Evolutionary conservation across 768 basidiomycete species (phyloP), one percentile per base, ranked within the genome.

Genomic region (Mycena belliarum): DNA sequence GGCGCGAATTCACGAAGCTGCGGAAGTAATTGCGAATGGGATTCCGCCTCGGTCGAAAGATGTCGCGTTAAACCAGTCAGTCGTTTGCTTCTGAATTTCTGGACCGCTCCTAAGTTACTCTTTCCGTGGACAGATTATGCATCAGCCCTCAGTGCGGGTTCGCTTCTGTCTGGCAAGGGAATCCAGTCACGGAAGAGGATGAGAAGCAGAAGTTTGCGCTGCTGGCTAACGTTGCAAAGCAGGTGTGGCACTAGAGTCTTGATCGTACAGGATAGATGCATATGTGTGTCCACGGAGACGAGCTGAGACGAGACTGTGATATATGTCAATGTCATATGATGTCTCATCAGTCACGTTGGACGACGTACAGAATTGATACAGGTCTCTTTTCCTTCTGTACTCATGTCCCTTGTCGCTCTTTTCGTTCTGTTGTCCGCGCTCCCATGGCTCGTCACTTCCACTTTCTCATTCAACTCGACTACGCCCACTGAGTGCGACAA

Each of bases 111-210:
- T 49, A 55, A 52, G n/a, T n/a, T n/a, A n/a, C 55, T 46, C 24
- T 57, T 42, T 44, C 50, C 24, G 42, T 50, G 49, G 40, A 25
- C 60, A 82, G 82, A 63, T 68, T 87, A 11, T 79, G 78, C 60
- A 79, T 86, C 55, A 63, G 82, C 52, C 77, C 83, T n/a, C 85
- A 86, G 64, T 87, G 85, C 61, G 85, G 85, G 6, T 86, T 85
- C 64, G 83, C 84, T 10, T 79, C 78, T 0, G 79, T 81, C 21
- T 81, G 81, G 73, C 78, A 85, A 63, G 83, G 83, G 0, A 85
- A 85, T 67, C 77, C 79, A 6, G 62, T 86, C 26, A 79, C 76
- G 18, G 79, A 81, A 24, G 64, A 84, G 76, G 83, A 84, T 54
- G 72, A 83, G 68, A 72, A 69, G 58, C 75, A 71, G 64, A 85